Evolutionary conservation across 108 stramenopile genomes (phyloP), one percentile per base, ranked within the genome.

Genomic region (Bacterosira constricta): DNA sequence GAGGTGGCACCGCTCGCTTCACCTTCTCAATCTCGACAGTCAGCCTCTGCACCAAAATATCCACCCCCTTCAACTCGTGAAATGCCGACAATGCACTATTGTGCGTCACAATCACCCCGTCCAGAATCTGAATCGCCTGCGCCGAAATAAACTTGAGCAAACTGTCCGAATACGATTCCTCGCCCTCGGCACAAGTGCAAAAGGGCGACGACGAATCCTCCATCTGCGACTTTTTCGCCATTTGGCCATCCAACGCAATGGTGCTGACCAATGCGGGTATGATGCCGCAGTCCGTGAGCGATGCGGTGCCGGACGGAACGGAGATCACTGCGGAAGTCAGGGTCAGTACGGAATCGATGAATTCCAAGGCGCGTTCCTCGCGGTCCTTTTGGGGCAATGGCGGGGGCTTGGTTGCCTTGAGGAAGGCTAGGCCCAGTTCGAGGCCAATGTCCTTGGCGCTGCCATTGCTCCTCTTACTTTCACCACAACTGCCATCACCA

Each of bases 71-170:
- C 38, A 96, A 55, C 60, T 98, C 95, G 45, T 92, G 88, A 80
- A 96, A 98, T 6, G 95, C 91, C 20, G 85, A 60, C 35, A 94
- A 65, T 8, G 95, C 96, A 66, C 83, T 90, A 41, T 60, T 84
- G 64, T 92, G 90, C 23, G 93, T 95, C 23, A 94, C 86, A 27
- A 96, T 87, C 11, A 91, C 91, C 11, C 87, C 89, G 77, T 98
- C 97, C 23, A 98, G 64, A 53, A 96, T 90, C 66, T 96, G 94
- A 23, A 96, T 88, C 4, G 95, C 90, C 69, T 98, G 97, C 13
- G 93, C 86, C 4, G 83, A 73, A 42, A 89, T 85, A 71, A 88
- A 95, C 53, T 79, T 80, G 26, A 88, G 68, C 20, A 87, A 61
- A 45, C 71, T 63, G 31, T 63, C 75, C 21, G 63, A 67, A 47